Evolutionary conservation across 2,329 filamentous ascomycete species (phyloP).

Genomic region (Ascochyta koolunga): DNA sequence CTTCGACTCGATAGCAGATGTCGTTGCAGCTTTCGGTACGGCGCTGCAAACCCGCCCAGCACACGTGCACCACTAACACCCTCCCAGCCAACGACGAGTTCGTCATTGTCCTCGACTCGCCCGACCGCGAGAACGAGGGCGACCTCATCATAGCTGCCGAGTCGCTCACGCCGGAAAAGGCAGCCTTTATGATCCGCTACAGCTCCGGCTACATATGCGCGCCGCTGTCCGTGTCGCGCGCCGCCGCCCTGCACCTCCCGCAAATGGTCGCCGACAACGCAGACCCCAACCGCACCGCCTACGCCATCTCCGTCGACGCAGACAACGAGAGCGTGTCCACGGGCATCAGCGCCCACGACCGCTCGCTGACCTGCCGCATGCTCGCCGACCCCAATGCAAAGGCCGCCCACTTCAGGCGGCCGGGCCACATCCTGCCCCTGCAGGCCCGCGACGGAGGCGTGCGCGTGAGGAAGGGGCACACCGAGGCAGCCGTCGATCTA

Average conservation of each 20-base stretch:
- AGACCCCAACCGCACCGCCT: slow-evolving; percentile 89
- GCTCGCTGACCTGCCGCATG: slow-evolving; percentile 77
- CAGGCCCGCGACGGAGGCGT: slow-evolving; percentile 81
- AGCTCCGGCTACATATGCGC: slow-evolving; percentile 90
- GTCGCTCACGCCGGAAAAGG: slow-evolving; percentile 83
- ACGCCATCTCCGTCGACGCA: slow-evolving; percentile 88
- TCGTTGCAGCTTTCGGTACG: slow-evolving; percentile 53
- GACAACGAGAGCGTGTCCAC: slow-evolving; percentile 71
- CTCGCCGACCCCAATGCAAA: slow-evolving; percentile 69
- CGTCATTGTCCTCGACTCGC: slow-evolving; percentile 92
- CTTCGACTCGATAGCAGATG: slow-evolving; percentile 57
- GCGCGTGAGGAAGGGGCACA: slow-evolving; percentile 80
- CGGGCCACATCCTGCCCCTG: slow-evolving; percentile 90
- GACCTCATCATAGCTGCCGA: slow-evolving; percentile 95
- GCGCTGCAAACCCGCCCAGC: background rate
- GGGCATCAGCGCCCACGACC: slow-evolving; percentile 88
- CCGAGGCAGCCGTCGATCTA: slow-evolving; percentile 91
- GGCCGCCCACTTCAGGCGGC: slow-evolving; percentile 72
- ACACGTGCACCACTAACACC: background rate
- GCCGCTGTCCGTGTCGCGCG: slow-evolving; percentile 73
- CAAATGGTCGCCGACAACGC: slow-evolving; percentile 82
- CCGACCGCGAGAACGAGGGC: slow-evolving; percentile 94
- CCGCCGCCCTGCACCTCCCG: slow-evolving; percentile 75
- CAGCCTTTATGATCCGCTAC: slow-evolving; percentile 95
- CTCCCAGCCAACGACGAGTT: slow-evolving; percentile 71